Evolutionary conservation across 345 rosid species (phyloP).

Genomic region (Geranium brycei): DNA sequence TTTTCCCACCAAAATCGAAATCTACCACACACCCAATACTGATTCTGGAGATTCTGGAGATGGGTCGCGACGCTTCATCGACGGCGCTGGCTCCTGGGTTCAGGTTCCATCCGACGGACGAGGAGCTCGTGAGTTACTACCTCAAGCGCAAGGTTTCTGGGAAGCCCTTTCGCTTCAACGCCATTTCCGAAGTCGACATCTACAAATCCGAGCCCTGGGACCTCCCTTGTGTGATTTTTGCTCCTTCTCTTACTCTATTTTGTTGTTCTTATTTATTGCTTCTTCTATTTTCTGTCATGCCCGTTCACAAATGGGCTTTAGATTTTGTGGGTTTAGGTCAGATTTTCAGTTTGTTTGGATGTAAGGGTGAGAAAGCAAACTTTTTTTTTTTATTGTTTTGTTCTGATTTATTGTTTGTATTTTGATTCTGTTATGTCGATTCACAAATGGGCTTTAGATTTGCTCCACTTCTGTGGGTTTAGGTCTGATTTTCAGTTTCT

Average conservation of each 20-base stretch:
- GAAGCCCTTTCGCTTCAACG: slow-evolving; percentile 61
- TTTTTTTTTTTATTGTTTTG: too few relatives aligned
- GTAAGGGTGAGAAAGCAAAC: background rate
- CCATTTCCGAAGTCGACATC: slow-evolving; percentile 69
- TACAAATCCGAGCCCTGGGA: slow-evolving; percentile 87
- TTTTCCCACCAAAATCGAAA: background rate
- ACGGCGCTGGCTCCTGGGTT: slow-evolving; percentile 86
- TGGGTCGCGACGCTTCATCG: slow-evolving; percentile 6
- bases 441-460: background rate
- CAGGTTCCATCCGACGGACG: slow-evolving; percentile 92
- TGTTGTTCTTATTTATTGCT: slow-evolving; percentile 1
- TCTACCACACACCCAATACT: background rate
- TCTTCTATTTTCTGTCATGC: background rate
- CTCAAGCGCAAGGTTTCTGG: slow-evolving; percentile 64
- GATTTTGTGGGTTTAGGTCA: background rate
- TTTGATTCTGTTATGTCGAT: too few relatives aligned
- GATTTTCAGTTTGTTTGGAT: too few relatives aligned
- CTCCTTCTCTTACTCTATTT: background rate
- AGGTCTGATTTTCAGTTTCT: background rate
- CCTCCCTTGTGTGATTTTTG: slow-evolving; percentile 39
- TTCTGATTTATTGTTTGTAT: background rate
- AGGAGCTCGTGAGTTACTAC: slow-evolving; percentile 72
- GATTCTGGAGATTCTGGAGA: background rate
- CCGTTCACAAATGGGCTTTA: too few relatives aligned
- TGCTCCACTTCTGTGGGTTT: background rate